Evolutionary conservation across 1,139 yeast genomes (phyloP).

Genomic region (Geotrichum cucujoidarum): DNA sequence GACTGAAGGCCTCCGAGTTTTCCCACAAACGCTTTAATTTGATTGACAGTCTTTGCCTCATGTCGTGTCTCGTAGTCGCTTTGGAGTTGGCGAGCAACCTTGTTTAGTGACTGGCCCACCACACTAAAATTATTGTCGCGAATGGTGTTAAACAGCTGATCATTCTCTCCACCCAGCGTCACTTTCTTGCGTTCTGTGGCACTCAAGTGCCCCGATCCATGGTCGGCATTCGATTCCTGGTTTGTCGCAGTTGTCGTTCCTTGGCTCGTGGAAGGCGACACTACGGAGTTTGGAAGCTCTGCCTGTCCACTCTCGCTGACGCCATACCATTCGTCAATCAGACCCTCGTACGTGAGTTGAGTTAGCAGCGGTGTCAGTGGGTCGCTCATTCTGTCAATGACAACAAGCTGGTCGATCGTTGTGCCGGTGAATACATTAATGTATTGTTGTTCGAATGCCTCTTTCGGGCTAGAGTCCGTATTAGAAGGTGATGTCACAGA

Average conservation of each 20-base stretch:
- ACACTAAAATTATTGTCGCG: conserved; percentile 71
- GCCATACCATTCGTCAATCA: conserved; percentile 67
- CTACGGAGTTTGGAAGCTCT: conserved; percentile 36
- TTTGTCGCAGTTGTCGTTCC: conserved; percentile 9
- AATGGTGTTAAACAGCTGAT: conserved; percentile 46
- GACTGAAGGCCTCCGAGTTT: conserved; percentile 63
- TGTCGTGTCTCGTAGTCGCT: conserved; percentile 61
- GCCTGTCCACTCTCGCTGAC: conserved; percentile 48
- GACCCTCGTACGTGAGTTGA: conserved; percentile 78
- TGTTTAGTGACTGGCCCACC: conserved; percentile 68
- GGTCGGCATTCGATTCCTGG: conserved; percentile 5
- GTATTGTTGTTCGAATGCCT: conserved; percentile 30
- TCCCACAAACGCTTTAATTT: conserved; percentile 67
- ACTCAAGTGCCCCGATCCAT: conserved; percentile 2
- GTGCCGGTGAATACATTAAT: conserved; percentile 35
- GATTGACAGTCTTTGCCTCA: conserved; percentile 54
- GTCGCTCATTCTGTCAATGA: conserved; percentile 75
- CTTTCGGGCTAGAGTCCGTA: conserved; percentile 15
- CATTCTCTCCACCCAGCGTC: conserved; percentile 36
- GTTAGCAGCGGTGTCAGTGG: conserved; percentile 63
- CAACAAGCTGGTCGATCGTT: conserved; percentile 47
- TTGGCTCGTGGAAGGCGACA: conserved; percentile 20
- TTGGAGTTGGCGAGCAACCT: conserved; percentile 67
- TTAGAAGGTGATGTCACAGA: conserved; percentile 7
- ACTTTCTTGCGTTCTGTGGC: conserved; percentile 30